These are phyloP conservation scores for Coelastrella sp. DNA, from an alignment of 139 green algal genomes.

Conservation along the genomic window DNA sequence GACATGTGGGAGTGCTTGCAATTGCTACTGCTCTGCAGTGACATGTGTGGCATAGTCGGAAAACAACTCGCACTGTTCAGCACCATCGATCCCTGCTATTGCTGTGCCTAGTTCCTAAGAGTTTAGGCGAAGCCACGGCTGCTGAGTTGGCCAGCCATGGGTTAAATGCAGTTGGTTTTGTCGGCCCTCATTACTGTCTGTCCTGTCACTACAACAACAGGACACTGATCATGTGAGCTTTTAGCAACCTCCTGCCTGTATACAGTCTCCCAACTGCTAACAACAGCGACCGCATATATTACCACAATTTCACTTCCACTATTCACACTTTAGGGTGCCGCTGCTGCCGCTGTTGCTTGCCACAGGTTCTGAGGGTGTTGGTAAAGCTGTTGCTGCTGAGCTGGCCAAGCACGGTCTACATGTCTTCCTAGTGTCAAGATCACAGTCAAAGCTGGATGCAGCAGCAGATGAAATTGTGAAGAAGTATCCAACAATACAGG, in stretches of 20 bases:
- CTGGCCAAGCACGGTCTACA: slow-evolving; percentile 8
- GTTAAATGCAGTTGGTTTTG: not conserved
- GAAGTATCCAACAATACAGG: not conserved
- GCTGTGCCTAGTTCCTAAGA: not conserved
- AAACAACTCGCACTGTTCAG: too few species aligned
- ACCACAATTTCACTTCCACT: too few species aligned
- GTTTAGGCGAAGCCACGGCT: slow-evolving; percentile 11
- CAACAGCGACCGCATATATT: too few species aligned
- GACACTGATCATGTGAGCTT: too few species aligned
- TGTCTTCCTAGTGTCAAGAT: slow-evolving; percentile 9
- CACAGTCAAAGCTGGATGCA: slow-evolving; percentile 33
- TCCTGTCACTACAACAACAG: too few species aligned
- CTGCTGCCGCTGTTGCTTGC: not conserved
- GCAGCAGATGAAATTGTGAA: not conserved
- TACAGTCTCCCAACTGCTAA: too few species aligned
- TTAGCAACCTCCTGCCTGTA: too few species aligned
- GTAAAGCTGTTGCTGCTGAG: slow-evolving; percentile 18
- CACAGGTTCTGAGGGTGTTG: slow-evolving; percentile 24
- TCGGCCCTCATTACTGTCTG: too few species aligned
- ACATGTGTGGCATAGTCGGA: too few species aligned
- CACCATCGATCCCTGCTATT: not conserved
- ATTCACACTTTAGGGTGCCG: too few species aligned
- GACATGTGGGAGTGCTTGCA: not conserved
- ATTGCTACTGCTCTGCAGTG: too few species aligned
- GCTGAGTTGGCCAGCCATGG: slow-evolving; percentile 3